Conservation (phyloP, 495 filamentous ascomycete genomes). For the Podospora fimiseda region DNA sequence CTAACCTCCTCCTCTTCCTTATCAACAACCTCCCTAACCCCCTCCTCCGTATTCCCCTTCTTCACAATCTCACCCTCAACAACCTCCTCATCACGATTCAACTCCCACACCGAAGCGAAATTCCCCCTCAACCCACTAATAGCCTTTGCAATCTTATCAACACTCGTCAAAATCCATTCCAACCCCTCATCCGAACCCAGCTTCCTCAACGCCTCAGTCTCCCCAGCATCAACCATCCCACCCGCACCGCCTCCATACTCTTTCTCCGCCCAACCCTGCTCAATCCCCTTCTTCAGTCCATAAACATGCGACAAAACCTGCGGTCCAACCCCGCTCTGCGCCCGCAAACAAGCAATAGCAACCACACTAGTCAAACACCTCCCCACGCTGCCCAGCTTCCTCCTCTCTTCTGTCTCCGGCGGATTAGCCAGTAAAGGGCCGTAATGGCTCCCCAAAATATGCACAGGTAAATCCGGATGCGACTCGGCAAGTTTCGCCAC, state of each 20-base stretch:
- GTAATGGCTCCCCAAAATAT: constrained; percentile 65
- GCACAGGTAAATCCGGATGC: constrained; percentile 73
- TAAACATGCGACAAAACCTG: constrained; percentile 73
- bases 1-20: neutral
- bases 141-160: constrained; percentile 61
- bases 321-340: constrained; percentile 71
- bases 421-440: constrained; percentile 64
- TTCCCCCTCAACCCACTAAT: constrained; percentile 52
- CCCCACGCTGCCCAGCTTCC: constrained; percentile 35
- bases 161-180: constrained; percentile 61
- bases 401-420: constrained; percentile 36
- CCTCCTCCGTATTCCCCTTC: constrained; percentile 25
- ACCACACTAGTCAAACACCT: constrained; percentile 60
- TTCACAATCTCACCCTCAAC: neutral
- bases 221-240: constrained; percentile 14
- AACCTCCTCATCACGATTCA: neutral
- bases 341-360: constrained; percentile 61
- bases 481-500: constrained; percentile 57
- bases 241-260: constrained; percentile 28
- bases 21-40: neutral
- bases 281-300: constrained; percentile 63
- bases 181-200: constrained; percentile 67
- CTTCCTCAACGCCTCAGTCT: constrained; percentile 27
- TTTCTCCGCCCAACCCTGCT: constrained; percentile 48
- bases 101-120: constrained; percentile 51